Evolutionary conservation across 345 rosid genomes (phyloP).

Genomic region (Dipteronia dyeriana): DNA sequence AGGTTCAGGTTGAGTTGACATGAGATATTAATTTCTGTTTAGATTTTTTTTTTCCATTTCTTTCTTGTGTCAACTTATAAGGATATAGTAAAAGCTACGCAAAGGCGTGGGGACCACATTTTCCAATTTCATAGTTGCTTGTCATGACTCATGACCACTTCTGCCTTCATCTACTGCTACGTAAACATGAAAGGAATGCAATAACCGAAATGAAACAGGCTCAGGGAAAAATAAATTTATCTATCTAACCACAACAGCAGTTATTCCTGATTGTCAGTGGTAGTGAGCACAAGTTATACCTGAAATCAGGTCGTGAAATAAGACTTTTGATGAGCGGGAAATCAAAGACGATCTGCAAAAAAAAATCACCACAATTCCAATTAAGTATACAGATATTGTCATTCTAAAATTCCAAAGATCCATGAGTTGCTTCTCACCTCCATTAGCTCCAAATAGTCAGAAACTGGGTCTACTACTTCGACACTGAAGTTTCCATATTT

Average conservation of each 20-base stretch:
- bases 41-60: not conserved
- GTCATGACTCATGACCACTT: not conserved
- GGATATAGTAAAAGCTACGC: not conserved
- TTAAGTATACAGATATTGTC: constrained; percentile 16
- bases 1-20: not conserved
- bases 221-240: not conserved
- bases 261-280: constrained; percentile 16
- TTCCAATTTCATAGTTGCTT: not conserved
- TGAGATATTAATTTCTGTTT: not conserved
- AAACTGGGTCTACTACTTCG: constrained; percentile 90
- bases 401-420: constrained; percentile 17
- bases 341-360: constrained; percentile 84
- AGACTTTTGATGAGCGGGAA: constrained; percentile 79
- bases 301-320: constrained; percentile 67
- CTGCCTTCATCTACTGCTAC: not conserved
- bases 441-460: constrained; percentile 90
- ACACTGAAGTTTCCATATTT: constrained; percentile 69
- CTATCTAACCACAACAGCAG: not conserved
- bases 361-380: constrained; percentile 24
- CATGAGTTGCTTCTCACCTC: constrained; percentile 53
- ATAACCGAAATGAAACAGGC: constrained; percentile 1
- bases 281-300: constrained; percentile 43
- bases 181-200: not conserved
- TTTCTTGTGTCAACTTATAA: too few species aligned
- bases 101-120: not conserved